phyloP scores from a whole-genome alignment of 1,139 yeast species.

The Sugiyamaella xylanicola region DNA sequence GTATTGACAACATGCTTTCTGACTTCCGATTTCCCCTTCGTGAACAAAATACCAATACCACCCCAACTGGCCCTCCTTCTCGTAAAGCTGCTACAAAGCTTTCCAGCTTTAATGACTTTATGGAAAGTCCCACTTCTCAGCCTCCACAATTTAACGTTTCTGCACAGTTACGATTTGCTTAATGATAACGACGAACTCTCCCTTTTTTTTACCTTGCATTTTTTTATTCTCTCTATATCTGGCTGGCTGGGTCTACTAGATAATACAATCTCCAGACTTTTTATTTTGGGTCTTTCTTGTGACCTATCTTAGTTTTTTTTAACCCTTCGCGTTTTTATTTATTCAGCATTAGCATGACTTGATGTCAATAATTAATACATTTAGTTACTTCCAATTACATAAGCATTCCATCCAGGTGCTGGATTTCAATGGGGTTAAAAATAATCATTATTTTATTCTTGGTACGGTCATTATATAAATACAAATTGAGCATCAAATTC shows the following conservation, averaged over 20 bases:
- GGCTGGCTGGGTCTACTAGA: conserved; percentile 7
- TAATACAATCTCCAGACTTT: conserved; percentile 2
- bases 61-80: conserved; percentile 27
- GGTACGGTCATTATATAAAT: not conserved
- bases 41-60: conserved; percentile 23
- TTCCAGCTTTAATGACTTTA: conserved; percentile 15
- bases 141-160: conserved; percentile 15
- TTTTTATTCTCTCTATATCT: conserved; percentile 20
- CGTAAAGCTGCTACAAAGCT: conserved; percentile 13
- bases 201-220: conserved; percentile 14
- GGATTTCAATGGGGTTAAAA: too few relatives aligned
- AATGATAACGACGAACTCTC: conserved; percentile 12
- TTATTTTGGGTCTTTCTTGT: not conserved
- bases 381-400: not conserved
- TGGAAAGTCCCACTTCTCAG: conserved; percentile 9
- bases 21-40: conserved; percentile 28
- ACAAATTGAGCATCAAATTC: not conserved
- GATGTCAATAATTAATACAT: conserved; percentile 13
- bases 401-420: too few relatives aligned
- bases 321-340: conserved; percentile 11
- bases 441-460: too few relatives aligned
- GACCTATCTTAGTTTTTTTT: not conserved
- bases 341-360: conserved; percentile 19
- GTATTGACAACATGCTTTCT: conserved; percentile 11
- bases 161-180: conserved; percentile 17